Percentiles rank a stretch among this genome's conserved stretches.
These are phyloP conservation scores for Trichoderma harzianum DNA, from an alignment of 2,329 filamentous ascomycete genomes.

Conservation along the genomic window DNA sequence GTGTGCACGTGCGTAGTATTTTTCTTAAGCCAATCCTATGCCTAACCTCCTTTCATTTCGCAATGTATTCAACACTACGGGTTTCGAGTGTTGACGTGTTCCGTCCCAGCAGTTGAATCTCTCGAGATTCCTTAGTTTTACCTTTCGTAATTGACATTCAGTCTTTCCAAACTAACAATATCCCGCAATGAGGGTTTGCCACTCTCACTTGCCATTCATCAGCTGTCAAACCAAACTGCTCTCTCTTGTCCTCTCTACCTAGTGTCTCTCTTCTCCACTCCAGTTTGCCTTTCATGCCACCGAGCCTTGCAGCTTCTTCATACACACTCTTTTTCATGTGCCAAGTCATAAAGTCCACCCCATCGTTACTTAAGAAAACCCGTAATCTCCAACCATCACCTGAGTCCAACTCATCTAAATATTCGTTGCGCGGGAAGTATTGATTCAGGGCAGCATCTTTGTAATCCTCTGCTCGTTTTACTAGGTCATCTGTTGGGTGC, in stretches of 20 bases:
- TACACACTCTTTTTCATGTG: conserved; percentile 17
- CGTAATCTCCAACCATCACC: not conserved
- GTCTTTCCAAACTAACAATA: not conserved
- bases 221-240: not conserved
- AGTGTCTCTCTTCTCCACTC: not conserved
- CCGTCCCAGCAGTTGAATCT: not conserved
- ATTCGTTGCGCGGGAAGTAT: not conserved
- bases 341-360: conserved; percentile 11
- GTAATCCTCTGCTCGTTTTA: not conserved
- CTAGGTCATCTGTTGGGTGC: conserved; percentile 11
- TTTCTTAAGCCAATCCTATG: too few species aligned
- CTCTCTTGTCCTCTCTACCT: not conserved
- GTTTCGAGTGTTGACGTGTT: not conserved
- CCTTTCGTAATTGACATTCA: not conserved
- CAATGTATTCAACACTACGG: too few species aligned
- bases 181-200: not conserved
- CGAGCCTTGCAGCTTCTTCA: conserved; percentile 16
- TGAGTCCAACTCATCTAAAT: not conserved
- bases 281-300: conserved; percentile 14
- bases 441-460: not conserved
- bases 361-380: not conserved
- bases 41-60: too few species aligned
- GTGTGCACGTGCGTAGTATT: too few species aligned
- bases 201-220: not conserved
- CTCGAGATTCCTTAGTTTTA: not conserved